Evolutionary conservation across 139 green algal species (phyloP).

Genomic region (Auxenochlorella pyrenoidosa): DNA sequence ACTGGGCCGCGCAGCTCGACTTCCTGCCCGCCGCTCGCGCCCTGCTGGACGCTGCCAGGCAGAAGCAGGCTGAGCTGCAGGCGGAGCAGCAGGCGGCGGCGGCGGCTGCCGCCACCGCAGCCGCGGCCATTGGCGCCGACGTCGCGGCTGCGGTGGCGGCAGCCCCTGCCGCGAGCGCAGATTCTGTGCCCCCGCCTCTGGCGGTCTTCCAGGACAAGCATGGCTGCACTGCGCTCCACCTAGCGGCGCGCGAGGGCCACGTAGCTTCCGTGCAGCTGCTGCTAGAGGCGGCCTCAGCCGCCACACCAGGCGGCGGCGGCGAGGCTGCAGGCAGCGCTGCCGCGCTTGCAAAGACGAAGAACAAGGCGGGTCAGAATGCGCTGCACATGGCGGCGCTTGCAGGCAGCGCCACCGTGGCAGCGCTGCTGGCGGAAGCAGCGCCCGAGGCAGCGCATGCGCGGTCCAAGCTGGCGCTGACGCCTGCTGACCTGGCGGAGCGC

Average conservation of each 20-base stretch:
- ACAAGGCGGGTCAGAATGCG: constrained; percentile 60
- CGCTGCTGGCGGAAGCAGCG: constrained; percentile 43
- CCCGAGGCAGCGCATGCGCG: neutral
- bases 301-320: neutral
- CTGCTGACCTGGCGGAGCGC: constrained; percentile 49
- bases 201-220: constrained; percentile 69
- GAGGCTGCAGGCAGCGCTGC: neutral
- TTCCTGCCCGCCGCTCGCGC: constrained; percentile 20
- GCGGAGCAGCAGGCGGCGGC: neutral
- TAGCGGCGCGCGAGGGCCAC: constrained; percentile 64
- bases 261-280: constrained; percentile 21
- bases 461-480: constrained; percentile 57
- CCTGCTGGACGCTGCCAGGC: constrained; percentile 50
- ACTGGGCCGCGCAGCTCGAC: constrained; percentile 78
- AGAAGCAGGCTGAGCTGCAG: constrained; percentile 7
- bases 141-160: neutral
- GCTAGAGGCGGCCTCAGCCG: constrained; percentile 11
- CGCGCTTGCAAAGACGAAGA: constrained; percentile 16
- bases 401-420: constrained; percentile 29
- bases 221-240: constrained; percentile 75
- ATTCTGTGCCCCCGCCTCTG: constrained; percentile 15
- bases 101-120: constrained; percentile 10
- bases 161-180: neutral
- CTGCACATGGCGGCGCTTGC: constrained; percentile 69
- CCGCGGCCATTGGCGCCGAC: neutral